phyloP scores from a whole-genome alignment of 2,329 filamentous ascomycete species.

The Penicillium sp. region DNA sequence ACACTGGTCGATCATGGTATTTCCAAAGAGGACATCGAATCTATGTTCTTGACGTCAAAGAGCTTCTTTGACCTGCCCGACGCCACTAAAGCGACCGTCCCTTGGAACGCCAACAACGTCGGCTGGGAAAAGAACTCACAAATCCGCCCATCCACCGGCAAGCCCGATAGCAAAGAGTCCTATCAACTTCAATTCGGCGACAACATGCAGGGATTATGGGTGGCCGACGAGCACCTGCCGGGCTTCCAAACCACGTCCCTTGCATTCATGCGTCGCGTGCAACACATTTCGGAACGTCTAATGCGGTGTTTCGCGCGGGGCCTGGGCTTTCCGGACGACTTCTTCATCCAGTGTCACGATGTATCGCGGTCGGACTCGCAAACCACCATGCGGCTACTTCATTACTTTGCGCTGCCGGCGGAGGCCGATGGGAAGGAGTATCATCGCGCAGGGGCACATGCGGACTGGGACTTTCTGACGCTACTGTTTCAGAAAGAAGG shows the following conservation, averaged over 20 bases:
- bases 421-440: slow-evolving; percentile 46
- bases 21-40: slow-evolving; percentile 50
- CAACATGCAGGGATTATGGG: slow-evolving; percentile 56
- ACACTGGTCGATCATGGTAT: slow-evolving; percentile 59
- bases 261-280: slow-evolving; percentile 58
- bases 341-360: slow-evolving; percentile 59
- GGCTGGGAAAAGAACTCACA: slow-evolving; percentile 64
- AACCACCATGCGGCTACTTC: slow-evolving; percentile 58
- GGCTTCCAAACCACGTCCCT: slow-evolving; percentile 51
- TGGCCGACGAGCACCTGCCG: slow-evolving; percentile 50
- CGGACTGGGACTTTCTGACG: slow-evolving; percentile 65
- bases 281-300: slow-evolving; percentile 56
- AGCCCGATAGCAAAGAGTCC: slow-evolving; percentile 61
- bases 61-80: slow-evolving; percentile 58
- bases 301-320: slow-evolving; percentile 62
- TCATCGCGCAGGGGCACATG: slow-evolving; percentile 63
- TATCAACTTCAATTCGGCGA: slow-evolving; percentile 65
- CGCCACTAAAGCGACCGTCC: slow-evolving; percentile 54
- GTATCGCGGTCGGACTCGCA: slow-evolving; percentile 53
- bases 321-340: slow-evolving; percentile 57
- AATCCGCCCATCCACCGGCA: slow-evolving; percentile 61
- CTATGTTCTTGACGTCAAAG: slow-evolving; percentile 54
- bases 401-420: slow-evolving; percentile 55
- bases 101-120: slow-evolving; percentile 58
- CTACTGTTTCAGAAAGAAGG: slow-evolving; percentile 64